Conservation (phyloP, 805 yeast genomes). For the Diddensiella caesifluorescens region DNA sequence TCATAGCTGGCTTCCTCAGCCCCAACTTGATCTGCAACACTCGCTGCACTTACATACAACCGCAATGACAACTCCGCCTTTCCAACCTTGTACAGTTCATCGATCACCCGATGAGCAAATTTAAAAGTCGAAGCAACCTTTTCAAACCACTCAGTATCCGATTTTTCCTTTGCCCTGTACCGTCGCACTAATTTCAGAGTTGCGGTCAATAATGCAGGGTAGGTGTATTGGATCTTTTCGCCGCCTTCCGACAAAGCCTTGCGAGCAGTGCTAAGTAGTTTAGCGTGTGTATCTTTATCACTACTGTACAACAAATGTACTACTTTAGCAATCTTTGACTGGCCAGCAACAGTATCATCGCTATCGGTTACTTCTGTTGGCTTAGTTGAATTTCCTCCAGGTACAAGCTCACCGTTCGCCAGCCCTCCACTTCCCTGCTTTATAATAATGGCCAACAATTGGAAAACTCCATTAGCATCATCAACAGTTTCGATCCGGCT, state of each 20-base stretch:
- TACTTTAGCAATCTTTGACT: conserved; percentile 50
- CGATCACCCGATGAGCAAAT: conserved; percentile 61
- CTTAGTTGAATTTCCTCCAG: conserved; percentile 22
- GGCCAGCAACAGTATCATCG: conserved; percentile 28
- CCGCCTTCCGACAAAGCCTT: conserved; percentile 51
- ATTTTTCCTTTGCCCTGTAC: conserved; percentile 28
- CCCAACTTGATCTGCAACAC: conserved; percentile 70
- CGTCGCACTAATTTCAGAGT: conserved; percentile 56
- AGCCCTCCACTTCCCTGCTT: conserved; percentile 29
- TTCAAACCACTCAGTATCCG: conserved; percentile 24
- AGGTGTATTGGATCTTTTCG: conserved; percentile 53
- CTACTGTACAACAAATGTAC: conserved; percentile 56
- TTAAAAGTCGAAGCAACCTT: conserved; percentile 55
- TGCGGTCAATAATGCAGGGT: conserved; percentile 66
- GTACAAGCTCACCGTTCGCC: conserved; percentile 14
- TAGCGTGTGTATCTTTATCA: conserved; percentile 43
- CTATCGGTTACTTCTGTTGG: conserved; percentile 11
- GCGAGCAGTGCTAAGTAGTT: conserved; percentile 42
- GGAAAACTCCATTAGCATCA: conserved; percentile 56
- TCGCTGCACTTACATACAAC: conserved; percentile 59
- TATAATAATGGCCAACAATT: conserved; percentile 52
- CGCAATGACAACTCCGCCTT: conserved; percentile 36
- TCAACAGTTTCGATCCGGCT: conserved; percentile 38
- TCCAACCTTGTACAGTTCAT: conserved; percentile 49
- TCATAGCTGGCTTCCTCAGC: conserved; percentile 77